Conservation (phyloP, 495 filamentous ascomycete genomes). For the Wilcoxina mikolae region DNA sequence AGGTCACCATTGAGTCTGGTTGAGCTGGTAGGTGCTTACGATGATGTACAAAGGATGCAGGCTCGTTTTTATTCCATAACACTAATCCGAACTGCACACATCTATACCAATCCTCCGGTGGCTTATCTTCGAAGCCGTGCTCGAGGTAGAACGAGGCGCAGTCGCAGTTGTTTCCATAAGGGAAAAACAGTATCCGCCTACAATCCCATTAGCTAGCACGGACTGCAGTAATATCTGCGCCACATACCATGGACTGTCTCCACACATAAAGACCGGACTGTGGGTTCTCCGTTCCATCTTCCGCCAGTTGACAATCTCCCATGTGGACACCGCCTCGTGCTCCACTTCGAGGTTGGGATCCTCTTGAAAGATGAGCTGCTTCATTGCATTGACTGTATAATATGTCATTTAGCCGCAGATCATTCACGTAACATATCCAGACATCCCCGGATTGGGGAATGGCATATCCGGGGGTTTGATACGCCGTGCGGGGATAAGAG, state of each 20-base stretch:
- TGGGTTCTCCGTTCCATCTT: constrained; percentile 59
- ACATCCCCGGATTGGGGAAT: not conserved
- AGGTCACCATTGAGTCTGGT: not conserved
- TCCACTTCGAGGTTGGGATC: constrained; percentile 58
- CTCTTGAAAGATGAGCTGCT: constrained; percentile 55
- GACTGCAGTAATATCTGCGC: not conserved
- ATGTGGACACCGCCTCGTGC: constrained; percentile 57
- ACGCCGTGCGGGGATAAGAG: not conserved
- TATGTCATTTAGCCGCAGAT: not conserved
- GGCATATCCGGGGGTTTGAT: not conserved
- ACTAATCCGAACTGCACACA: constrained; percentile 93
- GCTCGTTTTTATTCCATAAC: constrained; percentile 83
- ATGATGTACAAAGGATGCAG: constrained; percentile 56
- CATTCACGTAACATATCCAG: not conserved
- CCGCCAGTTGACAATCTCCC: constrained; percentile 74
- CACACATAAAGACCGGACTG: constrained; percentile 75
- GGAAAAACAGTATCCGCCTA: constrained; percentile 90
- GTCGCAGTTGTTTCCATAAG: constrained; percentile 83
- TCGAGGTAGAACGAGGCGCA: constrained; percentile 91
- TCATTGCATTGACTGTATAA: constrained; percentile 63
- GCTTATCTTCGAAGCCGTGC: constrained; percentile 58
- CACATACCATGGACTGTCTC: constrained; percentile 71
- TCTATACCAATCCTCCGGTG: constrained; percentile 81
- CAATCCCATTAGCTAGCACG: not conserved
- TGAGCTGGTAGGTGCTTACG: constrained; percentile 29